Conservation (phyloP, 352 stramenopile species). For the Phytophthora pseudosyringae region DNA sequence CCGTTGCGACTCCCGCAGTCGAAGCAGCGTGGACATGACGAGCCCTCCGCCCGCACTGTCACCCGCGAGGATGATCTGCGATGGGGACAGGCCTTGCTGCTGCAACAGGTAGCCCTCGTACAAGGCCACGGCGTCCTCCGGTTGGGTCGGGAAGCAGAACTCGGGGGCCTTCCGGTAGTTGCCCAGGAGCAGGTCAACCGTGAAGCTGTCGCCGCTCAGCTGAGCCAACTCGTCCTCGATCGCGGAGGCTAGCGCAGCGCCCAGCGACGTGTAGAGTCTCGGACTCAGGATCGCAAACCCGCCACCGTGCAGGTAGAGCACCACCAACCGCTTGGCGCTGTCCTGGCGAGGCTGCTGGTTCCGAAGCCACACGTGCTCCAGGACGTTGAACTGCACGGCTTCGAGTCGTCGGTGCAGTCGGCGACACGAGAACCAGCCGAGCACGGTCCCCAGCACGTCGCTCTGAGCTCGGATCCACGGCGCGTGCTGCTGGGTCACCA, state of each 20-base stretch:
- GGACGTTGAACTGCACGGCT: conserved; percentile 38
- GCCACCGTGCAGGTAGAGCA: conserved; percentile 57
- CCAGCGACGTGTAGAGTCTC: conserved; percentile 45
- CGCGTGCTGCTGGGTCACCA: conserved; percentile 21
- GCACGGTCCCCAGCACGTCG: conserved; percentile 26
- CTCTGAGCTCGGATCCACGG: conserved; percentile 32
- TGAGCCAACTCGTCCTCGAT: conserved; percentile 31
- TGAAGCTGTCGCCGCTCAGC: neutral
- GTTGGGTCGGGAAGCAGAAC: conserved; percentile 42
- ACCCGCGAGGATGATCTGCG: conserved; percentile 50
- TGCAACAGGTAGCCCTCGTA: conserved; percentile 49
- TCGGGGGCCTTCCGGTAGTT: conserved; percentile 67
- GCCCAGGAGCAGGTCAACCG: conserved; percentile 46
- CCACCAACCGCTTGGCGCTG: conserved; percentile 29
- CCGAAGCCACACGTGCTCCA: conserved; percentile 57
- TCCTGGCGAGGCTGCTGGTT: neutral
- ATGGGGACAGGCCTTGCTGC: conserved; percentile 32
- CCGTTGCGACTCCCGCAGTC: conserved; percentile 35
- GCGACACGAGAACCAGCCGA: conserved; percentile 30
- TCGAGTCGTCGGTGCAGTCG: conserved; percentile 27
- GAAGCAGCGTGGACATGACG: conserved; percentile 52
- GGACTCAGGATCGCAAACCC: conserved; percentile 49
- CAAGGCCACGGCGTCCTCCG: conserved; percentile 43
- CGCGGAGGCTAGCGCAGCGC: conserved; percentile 24
- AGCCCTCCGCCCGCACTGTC: conserved; percentile 58